Conservation (phyloP, 331 rosid genomes). For the Spiraea crenata region DNA sequence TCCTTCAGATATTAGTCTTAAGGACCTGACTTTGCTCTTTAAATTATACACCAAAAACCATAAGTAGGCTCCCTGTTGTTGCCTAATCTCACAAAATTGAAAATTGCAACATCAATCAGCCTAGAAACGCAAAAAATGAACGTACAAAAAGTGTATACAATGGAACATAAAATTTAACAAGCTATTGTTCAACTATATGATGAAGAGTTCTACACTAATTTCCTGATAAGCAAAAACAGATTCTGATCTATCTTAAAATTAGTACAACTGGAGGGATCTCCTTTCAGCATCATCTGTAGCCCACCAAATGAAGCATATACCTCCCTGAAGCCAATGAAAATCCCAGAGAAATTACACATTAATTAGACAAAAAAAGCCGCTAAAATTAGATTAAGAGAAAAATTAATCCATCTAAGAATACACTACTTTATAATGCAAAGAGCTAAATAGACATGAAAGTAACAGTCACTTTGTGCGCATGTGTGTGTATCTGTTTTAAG, state of each 20-base stretch:
- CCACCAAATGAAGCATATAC: conserved; percentile 75
- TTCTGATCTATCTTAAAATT: conserved; percentile 59
- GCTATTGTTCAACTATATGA: not conserved
- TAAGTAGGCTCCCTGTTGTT: too few relatives aligned
- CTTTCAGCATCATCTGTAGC: conserved; percentile 75
- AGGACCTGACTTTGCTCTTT: too few relatives aligned
- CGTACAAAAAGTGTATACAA: not conserved
- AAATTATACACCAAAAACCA: too few relatives aligned
- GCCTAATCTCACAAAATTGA: too few relatives aligned
- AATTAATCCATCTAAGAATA: not conserved
- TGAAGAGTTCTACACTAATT: conserved; percentile 24
- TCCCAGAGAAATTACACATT: not conserved
- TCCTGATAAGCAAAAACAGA: conserved; percentile 68
- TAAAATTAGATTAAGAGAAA: not conserved
- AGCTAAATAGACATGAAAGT: not conserved
- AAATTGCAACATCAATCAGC: not conserved
- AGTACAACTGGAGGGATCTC: conserved; percentile 55
- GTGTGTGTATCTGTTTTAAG: not conserved
- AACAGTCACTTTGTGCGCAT: not conserved
- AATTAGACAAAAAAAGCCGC: conserved; percentile 2
- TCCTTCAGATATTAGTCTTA: too few relatives aligned
- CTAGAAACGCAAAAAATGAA: not conserved
- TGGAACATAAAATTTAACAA: not conserved
- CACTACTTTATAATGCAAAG: not conserved
- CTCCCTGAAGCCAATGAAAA: conserved; percentile 47